Evolutionary conservation across 306 rosid species (phyloP).

Genomic region (Dicorynia guianensis): DNA sequence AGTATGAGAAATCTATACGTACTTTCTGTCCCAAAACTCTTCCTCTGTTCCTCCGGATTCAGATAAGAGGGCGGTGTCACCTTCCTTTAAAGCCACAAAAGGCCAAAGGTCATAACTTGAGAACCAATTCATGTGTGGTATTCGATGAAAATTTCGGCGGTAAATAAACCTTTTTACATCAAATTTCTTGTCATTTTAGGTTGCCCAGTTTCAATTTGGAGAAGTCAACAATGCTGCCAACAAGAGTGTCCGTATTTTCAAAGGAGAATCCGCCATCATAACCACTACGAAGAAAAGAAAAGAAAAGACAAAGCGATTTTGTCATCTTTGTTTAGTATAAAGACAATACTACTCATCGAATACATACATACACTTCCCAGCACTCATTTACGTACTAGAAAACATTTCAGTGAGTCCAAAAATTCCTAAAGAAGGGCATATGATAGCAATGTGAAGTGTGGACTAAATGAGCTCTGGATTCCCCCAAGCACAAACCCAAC

Average conservation of each 20-base stretch:
- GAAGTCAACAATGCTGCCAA: no score
- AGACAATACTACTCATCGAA: not conserved
- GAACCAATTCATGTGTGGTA: no score
- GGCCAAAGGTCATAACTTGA: no score
- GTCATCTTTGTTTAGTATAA: not conserved
- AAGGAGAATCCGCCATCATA: constrained; percentile 1
- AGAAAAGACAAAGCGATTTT: not conserved
- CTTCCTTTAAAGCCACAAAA: constrained; percentile 68
- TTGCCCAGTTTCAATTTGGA: no score
- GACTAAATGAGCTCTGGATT: no score
- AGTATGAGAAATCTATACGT: constrained; percentile 32
- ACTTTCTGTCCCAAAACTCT: constrained; percentile 76
- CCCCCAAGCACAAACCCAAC: no score
- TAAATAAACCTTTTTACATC: no score
- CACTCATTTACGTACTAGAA: not conserved
- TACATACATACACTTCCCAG: not conserved
- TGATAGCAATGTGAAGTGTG: no score
- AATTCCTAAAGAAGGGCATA: no score
- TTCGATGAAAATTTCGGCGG: no score
- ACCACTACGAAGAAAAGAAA: not conserved
- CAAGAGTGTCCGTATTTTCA: no score
- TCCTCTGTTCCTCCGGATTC: constrained; percentile 80
- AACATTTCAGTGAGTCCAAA: not conserved
- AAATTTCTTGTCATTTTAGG: no score
- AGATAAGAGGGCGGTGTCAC: constrained; percentile 78